These are phyloP conservation scores for Penicillium sp. DNA, from an alignment of 2,329 filamentous ascomycete genomes.

Conservation along the genomic window DNA sequence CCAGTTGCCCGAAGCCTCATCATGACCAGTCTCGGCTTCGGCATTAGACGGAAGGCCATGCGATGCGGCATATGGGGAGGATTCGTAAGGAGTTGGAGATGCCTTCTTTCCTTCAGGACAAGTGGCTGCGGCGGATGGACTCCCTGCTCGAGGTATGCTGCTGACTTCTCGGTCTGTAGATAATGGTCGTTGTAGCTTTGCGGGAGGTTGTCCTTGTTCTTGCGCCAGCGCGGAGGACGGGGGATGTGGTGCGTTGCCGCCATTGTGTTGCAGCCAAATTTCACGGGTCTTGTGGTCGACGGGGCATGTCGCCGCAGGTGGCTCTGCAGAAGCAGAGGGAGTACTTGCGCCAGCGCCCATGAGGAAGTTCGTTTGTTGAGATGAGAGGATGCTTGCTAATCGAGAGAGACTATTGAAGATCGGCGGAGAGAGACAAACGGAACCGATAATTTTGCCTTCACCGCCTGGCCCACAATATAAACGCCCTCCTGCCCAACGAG, in stretches of 20 bases:
- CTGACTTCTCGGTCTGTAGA: conserved; percentile 73
- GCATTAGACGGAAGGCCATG: conserved; percentile 64
- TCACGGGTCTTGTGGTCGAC: conserved; percentile 89
- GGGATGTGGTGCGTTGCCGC: conserved; percentile 40
- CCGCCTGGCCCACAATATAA: conserved; percentile 23
- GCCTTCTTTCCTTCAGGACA: conserved; percentile 27
- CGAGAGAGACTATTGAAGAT: conserved; percentile 15
- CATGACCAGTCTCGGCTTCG: conserved; percentile 74
- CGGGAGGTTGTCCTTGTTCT: conserved; percentile 29
- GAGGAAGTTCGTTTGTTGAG: conserved; percentile 10
- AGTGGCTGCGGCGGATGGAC: conserved; percentile 22
- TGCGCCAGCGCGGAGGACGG: conserved; percentile 29
- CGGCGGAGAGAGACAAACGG: conserved; percentile 14
- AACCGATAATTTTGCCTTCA: conserved; percentile 28
- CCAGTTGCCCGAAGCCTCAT: conserved; percentile 79
- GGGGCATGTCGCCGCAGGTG: conserved; percentile 63
- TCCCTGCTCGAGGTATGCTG: conserved; percentile 70
- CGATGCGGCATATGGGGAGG: conserved; percentile 32
- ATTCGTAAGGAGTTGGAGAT: conserved; percentile 35
- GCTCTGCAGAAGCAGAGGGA: conserved; percentile 28
- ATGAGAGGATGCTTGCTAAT: conserved; percentile 14
- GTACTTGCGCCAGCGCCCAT: conserved; percentile 46
- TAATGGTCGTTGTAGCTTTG: conserved; percentile 51
- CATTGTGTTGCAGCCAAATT: conserved; percentile 71
- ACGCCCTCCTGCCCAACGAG: conserved; percentile 14